Conservation (phyloP, 768 basidiomycete species). For the Russula virescens region DNA sequence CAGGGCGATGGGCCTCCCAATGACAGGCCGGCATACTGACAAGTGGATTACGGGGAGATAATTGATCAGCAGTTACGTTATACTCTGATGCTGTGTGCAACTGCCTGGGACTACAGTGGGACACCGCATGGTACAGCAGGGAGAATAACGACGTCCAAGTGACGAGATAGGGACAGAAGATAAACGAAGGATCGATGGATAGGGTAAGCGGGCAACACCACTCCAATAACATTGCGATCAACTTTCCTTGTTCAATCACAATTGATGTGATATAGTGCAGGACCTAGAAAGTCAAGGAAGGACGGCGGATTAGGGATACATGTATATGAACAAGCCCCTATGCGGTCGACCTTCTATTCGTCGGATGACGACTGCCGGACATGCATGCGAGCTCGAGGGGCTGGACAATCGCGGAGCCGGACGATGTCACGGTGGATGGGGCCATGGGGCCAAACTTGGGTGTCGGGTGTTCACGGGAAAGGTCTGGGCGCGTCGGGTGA, state of each 20-base stretch:
- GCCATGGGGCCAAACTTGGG: too few relatives aligned
- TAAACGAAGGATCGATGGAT: not conserved
- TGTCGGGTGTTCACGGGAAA: not conserved
- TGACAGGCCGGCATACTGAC: conserved; percentile 8
- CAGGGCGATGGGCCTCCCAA: conserved; percentile 1
- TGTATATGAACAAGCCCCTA: not conserved
- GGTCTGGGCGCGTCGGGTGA: too few relatives aligned
- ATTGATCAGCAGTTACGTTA: conserved; percentile 19
- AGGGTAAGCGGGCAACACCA: not conserved
- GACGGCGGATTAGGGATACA: not conserved
- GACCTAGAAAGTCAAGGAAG: not conserved
- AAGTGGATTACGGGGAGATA: not conserved
- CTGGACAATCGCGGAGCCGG: not conserved
- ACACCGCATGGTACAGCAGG: not conserved
- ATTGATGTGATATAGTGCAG: conserved; percentile 3
- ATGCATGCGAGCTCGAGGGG: not conserved
- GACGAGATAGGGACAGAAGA: conserved; percentile 13
- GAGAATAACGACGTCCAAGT: not conserved
- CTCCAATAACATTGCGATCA: not conserved
- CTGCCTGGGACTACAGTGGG: not conserved
- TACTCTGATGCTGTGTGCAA: not conserved
- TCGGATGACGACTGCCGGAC: not conserved
- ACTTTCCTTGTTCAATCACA: not conserved
- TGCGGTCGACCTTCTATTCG: not conserved
- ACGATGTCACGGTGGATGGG: too few relatives aligned